Percentiles rank a stretch among this genome's conserved stretches.
Conservation (phyloP, 208 protist species). For the Leishmania major region DNA sequence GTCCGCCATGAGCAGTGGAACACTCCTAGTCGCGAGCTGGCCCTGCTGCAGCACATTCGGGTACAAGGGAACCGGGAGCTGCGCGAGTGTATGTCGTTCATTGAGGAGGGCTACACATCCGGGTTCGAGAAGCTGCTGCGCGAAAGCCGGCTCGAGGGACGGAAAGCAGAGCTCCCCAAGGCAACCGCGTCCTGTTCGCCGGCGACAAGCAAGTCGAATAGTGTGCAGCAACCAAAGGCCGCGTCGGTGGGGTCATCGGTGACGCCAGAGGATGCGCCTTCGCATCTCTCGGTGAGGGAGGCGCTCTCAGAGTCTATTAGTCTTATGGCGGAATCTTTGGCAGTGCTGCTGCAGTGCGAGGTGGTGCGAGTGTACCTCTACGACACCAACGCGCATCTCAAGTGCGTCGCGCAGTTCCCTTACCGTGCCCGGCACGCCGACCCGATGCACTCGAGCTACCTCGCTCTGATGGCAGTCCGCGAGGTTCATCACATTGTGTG, state of each 20-base stretch:
- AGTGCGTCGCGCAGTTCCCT: conserved; percentile 73
- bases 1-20: neutral
- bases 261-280: neutral
- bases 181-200: neutral
- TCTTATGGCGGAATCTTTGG: conserved; percentile 81
- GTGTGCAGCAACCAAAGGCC: neutral
- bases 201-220: neutral
- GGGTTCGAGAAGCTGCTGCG: conserved; percentile 61
- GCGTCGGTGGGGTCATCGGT: neutral
- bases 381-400: conserved; percentile 72
- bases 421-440: conserved; percentile 46
- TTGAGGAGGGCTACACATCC: conserved; percentile 81
- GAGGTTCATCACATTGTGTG: conserved; percentile 83
- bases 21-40: conserved; percentile 3
- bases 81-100: conserved; percentile 56
- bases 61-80: conserved; percentile 64
- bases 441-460: conserved; percentile 69
- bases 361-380: conserved; percentile 90
- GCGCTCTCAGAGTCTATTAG: conserved; percentile 49
- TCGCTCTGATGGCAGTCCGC: conserved; percentile 81
- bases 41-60: conserved; percentile 66
- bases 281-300: conserved; percentile 8
- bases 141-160: conserved; percentile 17
- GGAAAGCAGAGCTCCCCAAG: neutral
- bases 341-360: conserved; percentile 78